Percentiles rank a stretch among this genome's conserved stretches.
These are phyloP conservation scores for Martiniozyma abietophila DNA, from an alignment of 805 yeast species.

Conservation along the genomic window DNA sequence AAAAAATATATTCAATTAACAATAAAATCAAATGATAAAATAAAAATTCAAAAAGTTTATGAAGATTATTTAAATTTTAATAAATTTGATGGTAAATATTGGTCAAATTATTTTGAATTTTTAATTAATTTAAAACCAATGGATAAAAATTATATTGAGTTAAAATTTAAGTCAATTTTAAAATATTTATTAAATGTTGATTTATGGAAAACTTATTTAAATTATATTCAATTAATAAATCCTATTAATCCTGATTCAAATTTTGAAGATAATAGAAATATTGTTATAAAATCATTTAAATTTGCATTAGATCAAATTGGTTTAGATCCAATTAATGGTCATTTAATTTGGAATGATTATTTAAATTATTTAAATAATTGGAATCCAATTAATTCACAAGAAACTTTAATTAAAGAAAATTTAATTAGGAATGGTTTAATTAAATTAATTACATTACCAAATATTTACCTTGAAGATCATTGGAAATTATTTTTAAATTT, in stretches of 20 bases:
- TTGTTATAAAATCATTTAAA: slow-evolving; percentile 74
- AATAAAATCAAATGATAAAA: too few relatives aligned
- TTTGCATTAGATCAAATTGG: slow-evolving; percentile 75
- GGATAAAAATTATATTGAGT: slow-evolving; percentile 57
- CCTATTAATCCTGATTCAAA: slow-evolving; percentile 65
- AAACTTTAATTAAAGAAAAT: slow-evolving; percentile 73
- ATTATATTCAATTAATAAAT: slow-evolving; percentile 64
- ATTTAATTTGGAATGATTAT: slow-evolving; percentile 73
- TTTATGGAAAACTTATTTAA: slow-evolving; percentile 70
- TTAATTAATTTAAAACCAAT: slow-evolving; percentile 32
- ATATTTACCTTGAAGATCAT: slow-evolving; percentile 59
- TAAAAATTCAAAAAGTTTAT: slow-evolving; percentile 46
- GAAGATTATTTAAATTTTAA: slow-evolving; percentile 54
- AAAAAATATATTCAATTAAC: too few relatives aligned
- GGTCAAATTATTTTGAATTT: slow-evolving; percentile 64
- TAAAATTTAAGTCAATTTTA: slow-evolving; percentile 55
- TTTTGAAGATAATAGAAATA: slow-evolving; percentile 57
- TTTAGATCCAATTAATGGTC: slow-evolving; percentile 54
- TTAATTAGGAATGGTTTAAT: slow-evolving; percentile 65
- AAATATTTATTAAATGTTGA: slow-evolving; percentile 53
- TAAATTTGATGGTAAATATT: slow-evolving; percentile 60
- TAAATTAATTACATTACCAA: slow-evolving; percentile 65
- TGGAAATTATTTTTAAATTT: slow-evolving; percentile 79
- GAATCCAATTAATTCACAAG: slow-evolving; percentile 77
- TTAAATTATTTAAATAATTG: slow-evolving; percentile 67